Evolutionary conservation across 2,329 filamentous ascomycete species (phyloP), one percentile per base, ranked within the genome.

Genomic region (Pleoardoris graminearum): DNA sequence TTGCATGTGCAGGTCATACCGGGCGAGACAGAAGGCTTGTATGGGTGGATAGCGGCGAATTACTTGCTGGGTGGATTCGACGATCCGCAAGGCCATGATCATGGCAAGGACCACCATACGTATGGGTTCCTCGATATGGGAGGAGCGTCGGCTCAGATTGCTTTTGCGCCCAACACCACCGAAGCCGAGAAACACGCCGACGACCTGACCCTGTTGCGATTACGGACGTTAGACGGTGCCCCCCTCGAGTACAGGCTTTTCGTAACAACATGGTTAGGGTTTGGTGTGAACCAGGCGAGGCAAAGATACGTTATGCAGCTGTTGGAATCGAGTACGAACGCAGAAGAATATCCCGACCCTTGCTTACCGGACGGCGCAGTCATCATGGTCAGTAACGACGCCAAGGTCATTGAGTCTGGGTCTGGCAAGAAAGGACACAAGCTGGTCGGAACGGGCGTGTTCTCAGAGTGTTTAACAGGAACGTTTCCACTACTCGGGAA

Each of bases 41-140:
- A 97, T 66, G 94, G 94, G 33, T 99, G 94, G 94, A 89, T 99
- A 63, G 93, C 95, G 7, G 90, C 93, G 48, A 99, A 99, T 69
- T 99, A 99, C 68, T 77, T 99, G 25, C 80, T 99, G 1, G 93
- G 91, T 23, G 91, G 91, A 3, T 97, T 99, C 65, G 89, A 97
- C 70, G 79, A 82, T 16, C 87, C 90, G 0, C 77, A 86, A 45
- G 76, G 85, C 12, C 90, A 96, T 65, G 78, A 84, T 48, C 91
- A 96, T 71, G 91, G 91, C 47, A 91, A 96, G 60, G 85, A 83
- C 22, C 94, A 97, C 70, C 89, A 92, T 67, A 99, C 94, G 0
- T 99, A 97, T 72, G 94, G 94, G 0, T 99, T 99, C 67, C 78
- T 99, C 55, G 94, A 99, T 70, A 99, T 99, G 95, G 94, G 94